A percentile compares a stretch with the other conserved stretches of the same genome.
Conservation (phyloP, 2,329 filamentous ascomycete species). For the Exophiala phaeomuriformis region DNA sequence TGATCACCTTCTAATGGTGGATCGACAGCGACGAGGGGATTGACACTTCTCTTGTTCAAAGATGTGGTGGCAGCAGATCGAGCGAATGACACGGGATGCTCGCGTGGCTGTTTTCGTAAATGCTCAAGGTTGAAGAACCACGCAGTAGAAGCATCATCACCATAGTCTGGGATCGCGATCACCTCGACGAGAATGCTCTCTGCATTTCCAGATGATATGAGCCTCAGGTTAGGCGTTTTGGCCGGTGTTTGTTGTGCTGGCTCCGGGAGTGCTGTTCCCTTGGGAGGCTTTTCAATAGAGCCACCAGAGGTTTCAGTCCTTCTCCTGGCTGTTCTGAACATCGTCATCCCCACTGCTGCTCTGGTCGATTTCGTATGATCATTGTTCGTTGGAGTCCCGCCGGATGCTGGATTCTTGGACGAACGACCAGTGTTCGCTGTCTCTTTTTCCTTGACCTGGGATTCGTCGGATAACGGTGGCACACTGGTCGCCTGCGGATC, state of each 20-base stretch:
- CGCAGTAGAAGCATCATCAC: not conserved
- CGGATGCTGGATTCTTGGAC: not conserved
- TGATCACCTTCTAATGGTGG: no score
- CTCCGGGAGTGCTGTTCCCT: not conserved
- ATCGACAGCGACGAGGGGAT: no score
- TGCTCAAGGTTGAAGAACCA: not conserved
- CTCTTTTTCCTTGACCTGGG: not conserved
- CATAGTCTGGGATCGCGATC: not conserved
- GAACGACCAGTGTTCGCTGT: not conserved
- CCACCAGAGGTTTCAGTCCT: not conserved
- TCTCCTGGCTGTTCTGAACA: not conserved
- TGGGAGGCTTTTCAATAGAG: not conserved
- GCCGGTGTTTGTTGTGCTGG: not conserved
- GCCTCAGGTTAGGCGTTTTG: not conserved
- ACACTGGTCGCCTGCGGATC: not conserved
- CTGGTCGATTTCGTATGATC: not conserved
- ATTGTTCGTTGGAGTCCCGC: not conserved
- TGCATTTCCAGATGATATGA: not conserved
- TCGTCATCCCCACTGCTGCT: not conserved
- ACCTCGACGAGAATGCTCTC: not conserved
- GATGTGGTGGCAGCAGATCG: not conserved
- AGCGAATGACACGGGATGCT: not conserved
- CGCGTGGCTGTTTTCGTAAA: not conserved
- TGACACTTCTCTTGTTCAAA: no score
- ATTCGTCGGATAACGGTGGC: not conserved